A percentile compares a stretch with the other conserved stretches of the same genome.
phyloP scores from a whole-genome alignment of 345 rosid genomes.

The Bruguiera parviflora region DNA sequence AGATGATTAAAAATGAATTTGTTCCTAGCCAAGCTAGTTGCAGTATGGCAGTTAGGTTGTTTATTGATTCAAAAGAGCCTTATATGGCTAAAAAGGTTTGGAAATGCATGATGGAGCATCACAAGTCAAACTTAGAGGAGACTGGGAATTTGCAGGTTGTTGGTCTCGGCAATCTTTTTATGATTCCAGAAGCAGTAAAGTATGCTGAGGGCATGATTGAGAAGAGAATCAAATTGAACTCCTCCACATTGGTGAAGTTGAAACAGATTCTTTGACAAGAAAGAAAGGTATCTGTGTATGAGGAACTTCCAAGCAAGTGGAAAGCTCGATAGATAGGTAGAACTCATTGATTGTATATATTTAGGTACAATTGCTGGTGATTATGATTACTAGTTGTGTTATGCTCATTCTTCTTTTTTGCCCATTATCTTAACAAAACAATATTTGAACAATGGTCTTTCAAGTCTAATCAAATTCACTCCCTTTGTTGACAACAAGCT shows the following conservation, averaged over 20 bases:
- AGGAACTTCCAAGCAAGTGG: constrained; percentile 45
- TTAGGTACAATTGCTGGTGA: neutral
- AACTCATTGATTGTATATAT: neutral
- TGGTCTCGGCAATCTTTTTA: constrained; percentile 41
- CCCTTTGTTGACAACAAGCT: too few relatives aligned
- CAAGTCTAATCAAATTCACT: too few relatives aligned
- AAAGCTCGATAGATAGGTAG: constrained; percentile 22
- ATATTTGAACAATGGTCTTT: too few relatives aligned
- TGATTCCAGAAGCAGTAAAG: constrained; percentile 61
- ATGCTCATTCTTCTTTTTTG: too few relatives aligned
- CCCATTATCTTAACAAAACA: too few relatives aligned
- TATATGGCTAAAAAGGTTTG: constrained; percentile 44
- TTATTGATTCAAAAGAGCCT: constrained; percentile 35
- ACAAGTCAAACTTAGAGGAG: constrained; percentile 43
- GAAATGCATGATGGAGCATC: constrained; percentile 48
- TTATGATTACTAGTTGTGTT: too few relatives aligned
- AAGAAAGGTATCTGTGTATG: constrained; percentile 33
- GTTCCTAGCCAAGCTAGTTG: constrained; percentile 39
- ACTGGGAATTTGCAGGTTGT: constrained; percentile 46
- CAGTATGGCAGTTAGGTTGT: constrained; percentile 34
- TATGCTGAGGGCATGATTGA: constrained; percentile 52
- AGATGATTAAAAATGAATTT: constrained; percentile 53
- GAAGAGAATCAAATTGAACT: constrained; percentile 44
- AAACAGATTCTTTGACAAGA: constrained; percentile 36
- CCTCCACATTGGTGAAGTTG: constrained; percentile 43